phyloP scores from a whole-genome alignment of 257 asterid species.

The Cinchona pubescens region DNA sequence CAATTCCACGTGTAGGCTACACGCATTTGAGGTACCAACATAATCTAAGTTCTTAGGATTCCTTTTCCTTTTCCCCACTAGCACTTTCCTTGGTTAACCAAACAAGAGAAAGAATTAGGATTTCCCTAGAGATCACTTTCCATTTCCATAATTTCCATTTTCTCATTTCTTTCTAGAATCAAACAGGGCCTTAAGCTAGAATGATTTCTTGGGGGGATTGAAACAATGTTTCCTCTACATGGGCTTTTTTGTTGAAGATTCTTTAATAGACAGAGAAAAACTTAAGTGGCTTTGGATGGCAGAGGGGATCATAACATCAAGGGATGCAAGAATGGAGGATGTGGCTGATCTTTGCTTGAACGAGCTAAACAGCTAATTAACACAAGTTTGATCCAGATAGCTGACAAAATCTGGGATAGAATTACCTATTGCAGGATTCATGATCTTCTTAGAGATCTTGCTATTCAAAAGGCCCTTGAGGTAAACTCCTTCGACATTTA shows the following conservation, averaged over 20 bases:
- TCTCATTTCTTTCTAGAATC: too few relatives aligned
- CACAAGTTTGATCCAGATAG: not conserved
- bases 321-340: not conserved
- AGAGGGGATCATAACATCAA: not conserved
- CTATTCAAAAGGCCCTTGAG: not conserved
- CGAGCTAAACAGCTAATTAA: not conserved
- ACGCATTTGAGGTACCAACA: too few relatives aligned
- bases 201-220: not conserved
- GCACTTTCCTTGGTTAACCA: too few relatives aligned
- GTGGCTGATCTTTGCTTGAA: not conserved
- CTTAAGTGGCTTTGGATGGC: not conserved
- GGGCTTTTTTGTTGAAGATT: not conserved
- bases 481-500: not conserved
- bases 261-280: not conserved
- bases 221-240: not conserved
- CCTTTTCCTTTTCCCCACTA: too few relatives aligned
- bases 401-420: not conserved
- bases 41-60: too few relatives aligned
- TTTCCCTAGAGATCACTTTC: too few relatives aligned
- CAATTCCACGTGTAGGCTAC: too few relatives aligned
- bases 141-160: too few relatives aligned
- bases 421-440: not conserved
- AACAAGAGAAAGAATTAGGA: too few relatives aligned
- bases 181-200: not conserved
- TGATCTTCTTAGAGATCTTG: slow-evolving; percentile 2